These are phyloP conservation scores for Saksenaea vasiformis DNA, from an alignment of 371 early-diverging fungal species.

Conservation along the genomic window DNA sequence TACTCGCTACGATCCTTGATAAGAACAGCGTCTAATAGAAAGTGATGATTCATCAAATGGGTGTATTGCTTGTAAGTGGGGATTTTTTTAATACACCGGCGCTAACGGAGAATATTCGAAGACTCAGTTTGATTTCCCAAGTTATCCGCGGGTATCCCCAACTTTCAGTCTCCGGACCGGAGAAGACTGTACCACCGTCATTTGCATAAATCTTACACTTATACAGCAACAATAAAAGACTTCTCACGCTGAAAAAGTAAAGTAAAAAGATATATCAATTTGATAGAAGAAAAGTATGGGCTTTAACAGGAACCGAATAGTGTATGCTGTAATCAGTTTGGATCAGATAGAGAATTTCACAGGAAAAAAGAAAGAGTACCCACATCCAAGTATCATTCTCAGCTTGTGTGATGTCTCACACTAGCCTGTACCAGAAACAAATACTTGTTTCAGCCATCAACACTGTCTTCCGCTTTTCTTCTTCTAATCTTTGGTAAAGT, in stretches of 20 bases:
- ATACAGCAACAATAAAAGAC: background rate
- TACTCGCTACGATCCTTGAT: too few species aligned
- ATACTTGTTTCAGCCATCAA: constrained; percentile 1
- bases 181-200: background rate
- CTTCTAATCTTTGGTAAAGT: background rate
- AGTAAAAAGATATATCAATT: background rate
- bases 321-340: background rate
- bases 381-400: background rate
- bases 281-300: too few species aligned
- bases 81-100: too few species aligned
- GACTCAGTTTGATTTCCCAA: too few species aligned
- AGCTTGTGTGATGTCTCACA: constrained; percentile 6
- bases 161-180: too few species aligned
- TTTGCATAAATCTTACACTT: background rate
- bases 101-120: too few species aligned
- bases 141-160: too few species aligned
- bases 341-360: background rate
- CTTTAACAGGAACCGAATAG: too few species aligned
- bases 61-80: too few species aligned
- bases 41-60: too few species aligned
- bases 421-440: background rate
- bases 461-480: background rate
- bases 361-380: background rate
- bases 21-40: too few species aligned
- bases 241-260: background rate